Evolutionary conservation across 2,329 filamentous ascomycete genomes (phyloP).

Genomic region (Metarhizium humberi): DNA sequence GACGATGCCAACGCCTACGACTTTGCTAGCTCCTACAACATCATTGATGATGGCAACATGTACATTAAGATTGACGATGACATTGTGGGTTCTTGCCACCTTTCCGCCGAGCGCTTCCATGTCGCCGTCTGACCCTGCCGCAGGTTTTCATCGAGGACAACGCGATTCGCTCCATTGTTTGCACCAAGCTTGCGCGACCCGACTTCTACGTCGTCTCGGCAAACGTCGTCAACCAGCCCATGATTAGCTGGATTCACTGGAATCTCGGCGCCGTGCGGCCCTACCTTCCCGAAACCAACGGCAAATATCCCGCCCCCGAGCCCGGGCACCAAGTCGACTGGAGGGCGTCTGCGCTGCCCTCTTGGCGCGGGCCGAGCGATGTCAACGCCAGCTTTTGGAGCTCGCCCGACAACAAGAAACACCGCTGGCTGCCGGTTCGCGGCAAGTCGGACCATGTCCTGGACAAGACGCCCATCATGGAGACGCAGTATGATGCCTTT

Average conservation of each 20-base stretch:
- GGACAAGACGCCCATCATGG: conserved; percentile 36
- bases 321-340: conserved; percentile 21
- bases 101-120: too few relatives aligned
- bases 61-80: conserved; percentile 30
- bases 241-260: conserved; percentile 43
- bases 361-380: conserved; percentile 19
- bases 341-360: conserved; percentile 28
- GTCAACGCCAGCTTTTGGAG: conserved; percentile 22
- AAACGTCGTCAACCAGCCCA: conserved; percentile 47
- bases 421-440: conserved; percentile 40
- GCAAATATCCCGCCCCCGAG: conserved; percentile 15
- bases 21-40: conserved; percentile 31
- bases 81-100: conserved; percentile 20
- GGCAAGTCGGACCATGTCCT: conserved; percentile 24
- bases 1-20: conserved; percentile 21
- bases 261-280: conserved; percentile 42
- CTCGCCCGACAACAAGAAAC: conserved; percentile 27
- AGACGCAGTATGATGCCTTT: conserved; percentile 36
- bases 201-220: conserved; percentile 43
- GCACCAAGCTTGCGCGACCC: conserved; percentile 40
- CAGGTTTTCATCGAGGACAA: conserved; percentile 27
- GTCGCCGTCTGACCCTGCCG: neutral
- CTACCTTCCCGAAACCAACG: conserved; percentile 39
- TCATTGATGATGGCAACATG: conserved; percentile 35
- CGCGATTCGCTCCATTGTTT: conserved; percentile 41